phyloP scores from a whole-genome alignment of 192 early-diverging fungal species.

The Coemansia biformis region DNA sequence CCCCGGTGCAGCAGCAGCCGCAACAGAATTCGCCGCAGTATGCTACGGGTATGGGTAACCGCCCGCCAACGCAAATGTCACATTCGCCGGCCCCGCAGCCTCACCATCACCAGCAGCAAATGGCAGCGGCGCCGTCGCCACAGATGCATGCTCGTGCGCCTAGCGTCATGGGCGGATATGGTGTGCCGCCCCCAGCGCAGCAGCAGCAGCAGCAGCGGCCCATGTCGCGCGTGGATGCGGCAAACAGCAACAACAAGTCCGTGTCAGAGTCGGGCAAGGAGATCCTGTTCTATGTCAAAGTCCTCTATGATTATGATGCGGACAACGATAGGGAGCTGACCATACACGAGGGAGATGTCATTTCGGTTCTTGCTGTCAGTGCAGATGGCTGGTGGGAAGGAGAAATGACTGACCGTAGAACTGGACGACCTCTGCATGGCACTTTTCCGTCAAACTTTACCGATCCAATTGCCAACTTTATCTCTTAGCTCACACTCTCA shows the following conservation, averaged over 20 bases:
- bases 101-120: slow-evolving; percentile 13
- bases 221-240: slow-evolving; percentile 8
- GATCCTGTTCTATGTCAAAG: slow-evolving; percentile 50
- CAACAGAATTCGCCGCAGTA: slow-evolving; percentile 9
- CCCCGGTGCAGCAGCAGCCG: slow-evolving; percentile 31
- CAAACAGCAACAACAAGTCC: slow-evolving; percentile 1
- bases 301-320: slow-evolving; percentile 51
- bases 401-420: slow-evolving; percentile 41
- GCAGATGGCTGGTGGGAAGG: slow-evolving; percentile 54
- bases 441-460: slow-evolving; percentile 52
- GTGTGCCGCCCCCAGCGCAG: slow-evolving; percentile 1
- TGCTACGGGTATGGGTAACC: neutral
- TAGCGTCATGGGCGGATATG: slow-evolving; percentile 28
- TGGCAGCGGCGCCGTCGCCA: slow-evolving; percentile 9
- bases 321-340: slow-evolving; percentile 47
- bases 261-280: slow-evolving; percentile 28
- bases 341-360: slow-evolving; percentile 43
- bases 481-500: too few relatives aligned
- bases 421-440: slow-evolving; percentile 32
- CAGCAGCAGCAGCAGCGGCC: slow-evolving; percentile 24
- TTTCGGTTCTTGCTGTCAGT: slow-evolving; percentile 44
- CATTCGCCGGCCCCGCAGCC: too few relatives aligned
- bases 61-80: slow-evolving; percentile 37
- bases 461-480: too few relatives aligned
- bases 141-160: slow-evolving; percentile 29